These are phyloP conservation scores for Candida anglica DNA, from an alignment of 805 yeast genomes.

Conservation along the genomic window DNA sequence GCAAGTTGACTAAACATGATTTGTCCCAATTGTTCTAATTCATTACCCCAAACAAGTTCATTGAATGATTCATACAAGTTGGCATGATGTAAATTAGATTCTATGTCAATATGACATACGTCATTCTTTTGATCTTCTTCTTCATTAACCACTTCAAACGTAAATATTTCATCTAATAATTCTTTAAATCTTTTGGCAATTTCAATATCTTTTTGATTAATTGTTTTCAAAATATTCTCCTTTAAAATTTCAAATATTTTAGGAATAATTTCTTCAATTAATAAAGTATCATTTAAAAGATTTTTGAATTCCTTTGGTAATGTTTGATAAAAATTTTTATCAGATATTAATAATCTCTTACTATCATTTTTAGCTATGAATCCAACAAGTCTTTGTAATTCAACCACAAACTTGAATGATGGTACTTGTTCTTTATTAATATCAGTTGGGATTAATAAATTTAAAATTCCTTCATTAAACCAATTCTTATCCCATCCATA, in stretches of 20 bases:
- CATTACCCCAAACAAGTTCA: slow-evolving; percentile 34
- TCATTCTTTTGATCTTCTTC: slow-evolving; percentile 20
- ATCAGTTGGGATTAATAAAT: slow-evolving; percentile 7
- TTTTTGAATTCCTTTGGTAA: slow-evolving; percentile 16
- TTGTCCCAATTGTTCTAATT: slow-evolving; percentile 22
- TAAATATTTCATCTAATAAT: slow-evolving; percentile 11
- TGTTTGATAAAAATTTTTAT: slow-evolving; percentile 10
- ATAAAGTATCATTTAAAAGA: slow-evolving; percentile 5
- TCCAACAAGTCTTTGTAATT: slow-evolving; percentile 21
- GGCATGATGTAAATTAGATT: slow-evolving; percentile 20
- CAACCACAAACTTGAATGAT: slow-evolving; percentile 12
- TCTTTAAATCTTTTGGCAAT: not conserved
- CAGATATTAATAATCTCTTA: slow-evolving; percentile 18
- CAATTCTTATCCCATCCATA: slow-evolving; percentile 14
- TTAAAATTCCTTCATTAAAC: slow-evolving; percentile 10
- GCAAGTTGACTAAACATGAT: slow-evolving; percentile 25
- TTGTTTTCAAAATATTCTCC: not conserved
- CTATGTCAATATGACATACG: slow-evolving; percentile 28
- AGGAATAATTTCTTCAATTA: slow-evolving; percentile 18
- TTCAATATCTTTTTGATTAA: not conserved
- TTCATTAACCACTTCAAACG: slow-evolving; percentile 24
- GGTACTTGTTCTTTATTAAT: slow-evolving; percentile 2
- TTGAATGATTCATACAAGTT: slow-evolving; percentile 30
- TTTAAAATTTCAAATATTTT: slow-evolving; percentile 12
- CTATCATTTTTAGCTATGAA: slow-evolving; percentile 13